Percentiles rank a stretch among this genome's conserved stretches.
These are phyloP conservation scores for Elymus sibiricus DNA, from an alignment of 176 grass and related monocot genomes.

Conservation along the genomic window DNA sequence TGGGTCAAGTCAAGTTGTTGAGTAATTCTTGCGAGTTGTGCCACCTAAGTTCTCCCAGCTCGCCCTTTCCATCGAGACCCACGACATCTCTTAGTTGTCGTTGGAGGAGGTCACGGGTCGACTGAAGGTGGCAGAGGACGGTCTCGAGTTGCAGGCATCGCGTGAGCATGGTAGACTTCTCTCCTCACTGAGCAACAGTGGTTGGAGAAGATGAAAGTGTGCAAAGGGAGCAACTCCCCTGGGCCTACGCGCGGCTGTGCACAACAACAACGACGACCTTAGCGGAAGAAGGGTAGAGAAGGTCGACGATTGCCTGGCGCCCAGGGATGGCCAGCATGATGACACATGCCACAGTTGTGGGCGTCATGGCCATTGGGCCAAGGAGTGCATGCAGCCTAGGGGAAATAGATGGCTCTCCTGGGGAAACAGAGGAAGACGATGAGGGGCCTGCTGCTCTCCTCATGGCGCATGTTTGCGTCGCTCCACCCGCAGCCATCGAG, in stretches of 20 bases:
- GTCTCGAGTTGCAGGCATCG: background rate
- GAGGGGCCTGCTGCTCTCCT: accelerated
- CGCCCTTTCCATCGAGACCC: background rate
- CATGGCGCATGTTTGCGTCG: background rate
- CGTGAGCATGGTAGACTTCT: background rate
- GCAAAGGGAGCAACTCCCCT: background rate
- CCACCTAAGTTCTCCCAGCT: background rate
- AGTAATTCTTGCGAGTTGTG: background rate
- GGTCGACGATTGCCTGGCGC: background rate
- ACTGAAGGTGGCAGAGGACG: background rate
- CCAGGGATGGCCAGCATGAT: background rate
- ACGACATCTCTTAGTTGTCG: background rate
- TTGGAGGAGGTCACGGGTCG: background rate
- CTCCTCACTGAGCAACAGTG: too few species aligned
- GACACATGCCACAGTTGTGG: background rate
- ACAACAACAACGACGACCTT: background rate
- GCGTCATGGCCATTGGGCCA: background rate
- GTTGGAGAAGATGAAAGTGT: too few species aligned
- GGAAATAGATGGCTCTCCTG: background rate
- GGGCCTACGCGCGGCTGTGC: background rate
- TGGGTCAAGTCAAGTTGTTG: too few species aligned
- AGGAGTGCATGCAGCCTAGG: background rate
- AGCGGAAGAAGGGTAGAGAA: background rate
- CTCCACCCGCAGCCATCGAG: background rate
- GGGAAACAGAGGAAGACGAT: background rate